Conservation (phyloP, 192 early-diverging fungal species). For the Backusella westeae region DNA sequence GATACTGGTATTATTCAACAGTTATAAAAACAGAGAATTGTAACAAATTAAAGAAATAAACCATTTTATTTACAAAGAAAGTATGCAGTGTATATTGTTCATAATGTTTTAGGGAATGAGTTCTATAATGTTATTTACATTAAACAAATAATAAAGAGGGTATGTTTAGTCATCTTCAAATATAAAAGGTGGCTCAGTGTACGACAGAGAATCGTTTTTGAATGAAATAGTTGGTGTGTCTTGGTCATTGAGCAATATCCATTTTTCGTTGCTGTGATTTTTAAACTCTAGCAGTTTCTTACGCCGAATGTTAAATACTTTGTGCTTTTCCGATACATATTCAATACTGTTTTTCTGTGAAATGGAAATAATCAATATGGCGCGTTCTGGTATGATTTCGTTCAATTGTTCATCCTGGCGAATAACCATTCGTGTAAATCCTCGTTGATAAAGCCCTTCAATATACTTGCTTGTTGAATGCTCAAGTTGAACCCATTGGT, state of each 20-base stretch:
- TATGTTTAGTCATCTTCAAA: background rate
- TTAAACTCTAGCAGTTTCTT: background rate
- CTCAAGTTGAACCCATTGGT: slow-evolving; percentile 7
- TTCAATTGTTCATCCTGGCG: background rate
- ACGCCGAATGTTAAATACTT: background rate
- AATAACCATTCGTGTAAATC: background rate
- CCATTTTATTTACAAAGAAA: background rate
- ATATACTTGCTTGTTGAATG: background rate
- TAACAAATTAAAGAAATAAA: background rate
- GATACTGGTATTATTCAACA: background rate
- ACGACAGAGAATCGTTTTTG: background rate
- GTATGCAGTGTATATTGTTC: background rate
- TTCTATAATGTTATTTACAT: background rate
- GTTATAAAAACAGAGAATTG: background rate
- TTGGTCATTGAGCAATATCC: background rate
- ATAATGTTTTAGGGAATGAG: background rate
- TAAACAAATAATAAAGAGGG: background rate
- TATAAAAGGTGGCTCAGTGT: background rate
- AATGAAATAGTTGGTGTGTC: background rate
- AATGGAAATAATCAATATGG: background rate
- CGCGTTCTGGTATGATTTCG: background rate
- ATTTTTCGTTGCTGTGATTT: background rate
- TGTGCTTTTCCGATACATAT: background rate
- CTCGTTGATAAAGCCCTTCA: background rate
- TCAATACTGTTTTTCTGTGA: background rate